A percentile compares a stretch with the other conserved stretches of the same genome.
phyloP scores from a whole-genome alignment of 805 yeast genomes.

The Metschnikowia cubensis region DNA sequence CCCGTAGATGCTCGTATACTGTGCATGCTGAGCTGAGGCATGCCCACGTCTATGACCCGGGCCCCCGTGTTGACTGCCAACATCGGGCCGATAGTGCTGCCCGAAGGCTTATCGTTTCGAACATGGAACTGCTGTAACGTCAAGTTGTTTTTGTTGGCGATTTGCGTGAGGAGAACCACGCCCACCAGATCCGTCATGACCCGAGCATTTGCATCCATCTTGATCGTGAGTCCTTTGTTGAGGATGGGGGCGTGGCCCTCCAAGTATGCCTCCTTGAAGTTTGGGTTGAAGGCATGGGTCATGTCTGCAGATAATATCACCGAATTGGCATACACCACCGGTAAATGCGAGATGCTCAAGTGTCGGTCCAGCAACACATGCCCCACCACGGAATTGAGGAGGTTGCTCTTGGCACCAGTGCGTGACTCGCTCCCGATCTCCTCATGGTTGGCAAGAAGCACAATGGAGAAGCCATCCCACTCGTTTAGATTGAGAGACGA shows the following conservation, averaged over 20 bases:
- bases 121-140: conserved; percentile 38
- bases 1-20: conserved; percentile 38
- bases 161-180: conserved; percentile 20
- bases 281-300: conserved; percentile 42
- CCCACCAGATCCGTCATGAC: conserved; percentile 37
- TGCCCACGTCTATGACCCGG: conserved; percentile 38
- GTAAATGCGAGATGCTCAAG: conserved; percentile 5
- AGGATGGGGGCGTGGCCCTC: conserved; percentile 35
- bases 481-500: conserved; percentile 11
- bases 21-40: conserved; percentile 43
- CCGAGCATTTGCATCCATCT: conserved; percentile 36
- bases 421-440: conserved; percentile 39
- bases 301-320: conserved; percentile 40
- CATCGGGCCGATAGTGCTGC: conserved; percentile 43
- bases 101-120: conserved; percentile 38
- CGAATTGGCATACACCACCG: conserved; percentile 28
- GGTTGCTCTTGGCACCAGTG: conserved; percentile 38
- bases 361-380: conserved; percentile 10
- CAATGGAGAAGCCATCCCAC: conserved; percentile 28
- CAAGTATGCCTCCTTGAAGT: conserved; percentile 31
- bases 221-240: conserved; percentile 36
- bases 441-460: conserved; percentile 37
- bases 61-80: conserved; percentile 35
- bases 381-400: conserved; percentile 23
- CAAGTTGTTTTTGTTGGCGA: conserved; percentile 23